phyloP scores from a whole-genome alignment of 169 alveolate genomes.

The Babesia bovis region DNA sequence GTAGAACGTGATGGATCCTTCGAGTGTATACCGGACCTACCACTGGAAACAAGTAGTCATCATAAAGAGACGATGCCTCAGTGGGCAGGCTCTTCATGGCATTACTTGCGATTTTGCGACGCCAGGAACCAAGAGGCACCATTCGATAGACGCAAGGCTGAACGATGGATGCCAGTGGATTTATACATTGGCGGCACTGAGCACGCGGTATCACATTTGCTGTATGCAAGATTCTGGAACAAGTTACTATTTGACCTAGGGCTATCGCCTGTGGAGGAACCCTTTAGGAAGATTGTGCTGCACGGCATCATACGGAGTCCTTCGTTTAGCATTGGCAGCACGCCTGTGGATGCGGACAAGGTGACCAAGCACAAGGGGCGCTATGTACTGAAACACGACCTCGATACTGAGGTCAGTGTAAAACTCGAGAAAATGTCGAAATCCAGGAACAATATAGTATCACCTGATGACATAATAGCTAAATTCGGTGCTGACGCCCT shows the following conservation, averaged over 20 bases:
- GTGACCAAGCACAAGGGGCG: slow-evolving; percentile 52
- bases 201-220: slow-evolving; percentile 90
- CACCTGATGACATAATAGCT: slow-evolving; percentile 74
- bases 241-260: slow-evolving; percentile 83
- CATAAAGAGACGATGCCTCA: slow-evolving; percentile 88
- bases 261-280: slow-evolving; percentile 78
- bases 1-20: slow-evolving; percentile 15
- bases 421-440: slow-evolving; percentile 86
- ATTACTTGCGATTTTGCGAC: slow-evolving; percentile 85
- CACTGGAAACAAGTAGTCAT: slow-evolving; percentile 41
- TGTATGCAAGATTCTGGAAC: slow-evolving; percentile 90
- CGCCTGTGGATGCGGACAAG: slow-evolving; percentile 3
- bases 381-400: slow-evolving; percentile 39
- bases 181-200: slow-evolving; percentile 92
- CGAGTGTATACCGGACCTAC: slow-evolving; percentile 46
- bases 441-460: slow-evolving; percentile 81
- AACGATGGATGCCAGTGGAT: slow-evolving; percentile 91
- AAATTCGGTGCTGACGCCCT: slow-evolving; percentile 85
- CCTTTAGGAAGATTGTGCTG: slow-evolving; percentile 81
- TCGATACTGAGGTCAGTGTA: slow-evolving; percentile 20
- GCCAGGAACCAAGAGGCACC: slow-evolving; percentile 68
- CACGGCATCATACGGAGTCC: slow-evolving; percentile 85
- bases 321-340: slow-evolving; percentile 40
- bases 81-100: slow-evolving; percentile 94
- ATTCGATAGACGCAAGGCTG: slow-evolving; percentile 54